Conservation (phyloP, 2,329 filamentous ascomycete genomes). For the Talaromyces marneffei region DNA sequence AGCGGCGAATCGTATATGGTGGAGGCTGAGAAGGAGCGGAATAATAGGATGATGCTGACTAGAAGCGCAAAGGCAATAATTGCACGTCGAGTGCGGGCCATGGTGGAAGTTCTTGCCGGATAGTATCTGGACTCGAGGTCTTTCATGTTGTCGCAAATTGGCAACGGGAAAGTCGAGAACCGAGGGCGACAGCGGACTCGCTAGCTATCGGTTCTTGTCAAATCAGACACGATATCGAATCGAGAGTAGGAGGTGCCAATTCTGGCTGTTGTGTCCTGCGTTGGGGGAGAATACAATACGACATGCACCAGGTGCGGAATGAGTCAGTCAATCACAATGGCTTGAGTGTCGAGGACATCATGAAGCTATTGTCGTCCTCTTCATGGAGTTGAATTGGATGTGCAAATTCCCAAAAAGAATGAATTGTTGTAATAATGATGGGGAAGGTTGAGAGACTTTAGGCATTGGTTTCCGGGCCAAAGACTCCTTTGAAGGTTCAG, state of each 20-base stretch:
- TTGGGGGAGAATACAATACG: not conserved
- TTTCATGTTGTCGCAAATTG: not conserved
- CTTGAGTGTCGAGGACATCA: not conserved
- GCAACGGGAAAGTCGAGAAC: not conserved
- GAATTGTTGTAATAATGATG: not conserved
- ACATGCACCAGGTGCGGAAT: not conserved
- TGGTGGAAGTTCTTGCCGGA: not conserved
- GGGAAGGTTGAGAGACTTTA: not conserved
- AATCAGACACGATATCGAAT: not conserved
- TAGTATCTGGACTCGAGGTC: not conserved
- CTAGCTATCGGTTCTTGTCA: not conserved
- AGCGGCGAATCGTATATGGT: not conserved
- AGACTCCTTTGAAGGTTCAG: not conserved
- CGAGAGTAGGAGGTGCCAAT: not conserved
- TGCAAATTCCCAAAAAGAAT: not conserved
- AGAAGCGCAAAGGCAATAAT: constrained; percentile 6
- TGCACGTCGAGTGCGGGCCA: constrained; percentile 10
- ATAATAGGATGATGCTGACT: constrained; percentile 5
- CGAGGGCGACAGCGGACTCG: not conserved
- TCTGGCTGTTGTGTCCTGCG: not conserved
- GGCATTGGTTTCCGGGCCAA: not conserved
- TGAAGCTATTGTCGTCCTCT: not conserved
- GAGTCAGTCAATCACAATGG: not conserved
- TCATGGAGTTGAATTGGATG: not conserved
- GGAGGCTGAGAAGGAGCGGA: constrained; percentile 11